Evolutionary conservation across 495 filamentous ascomycete species (phyloP), one percentile per base, ranked within the genome.

Genomic region (Penicillium lividum): DNA sequence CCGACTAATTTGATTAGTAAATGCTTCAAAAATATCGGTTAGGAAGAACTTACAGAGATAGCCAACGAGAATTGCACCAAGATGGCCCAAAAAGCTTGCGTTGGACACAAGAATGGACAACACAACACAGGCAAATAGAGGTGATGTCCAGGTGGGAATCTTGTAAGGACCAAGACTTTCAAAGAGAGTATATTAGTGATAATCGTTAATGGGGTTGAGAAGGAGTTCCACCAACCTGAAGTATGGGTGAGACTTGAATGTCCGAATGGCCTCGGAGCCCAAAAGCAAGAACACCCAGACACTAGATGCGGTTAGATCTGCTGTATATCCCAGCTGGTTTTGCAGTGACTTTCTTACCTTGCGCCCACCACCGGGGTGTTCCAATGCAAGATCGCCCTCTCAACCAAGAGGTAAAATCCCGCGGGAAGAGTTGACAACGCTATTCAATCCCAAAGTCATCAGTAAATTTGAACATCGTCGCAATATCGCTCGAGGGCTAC

Each of bases 271-370:
- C 73, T 97, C 94, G 31, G 86, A 82, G 47, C 85, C 88, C 44
- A 97, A 77, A 48, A 98, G 79, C 25, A 96, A 82, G 67, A 98
- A 97, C 3, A 93, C 88, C 89, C 93, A 94, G 30, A 97, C 84
- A 75, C 92, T 93, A 43, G 11, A 38, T 18, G 45, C 36, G 28
- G 51, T 53, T 46, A 55, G 44, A 36, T 18, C 25, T 18, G 15
- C 7, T 13, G 13, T 55, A 3, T 30, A 33, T 33, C 0, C 3
- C 30, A 7, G 29, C 16, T 42, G 2, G 22, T 43, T 22, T 13
- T 34, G 15, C 10, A 22, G 18, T 6, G 18, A 2, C 5, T 53
- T 31, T 64, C 81, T 64, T 76, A 93, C 91, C 89, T 93, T 44
- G 92, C 85, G 36, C 94, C 94, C 71, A 91, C 80, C 18, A 97